These are phyloP conservation scores for Lolium multiflorum DNA, from an alignment of 176 grass and related monocot genomes.

Conservation along the genomic window DNA sequence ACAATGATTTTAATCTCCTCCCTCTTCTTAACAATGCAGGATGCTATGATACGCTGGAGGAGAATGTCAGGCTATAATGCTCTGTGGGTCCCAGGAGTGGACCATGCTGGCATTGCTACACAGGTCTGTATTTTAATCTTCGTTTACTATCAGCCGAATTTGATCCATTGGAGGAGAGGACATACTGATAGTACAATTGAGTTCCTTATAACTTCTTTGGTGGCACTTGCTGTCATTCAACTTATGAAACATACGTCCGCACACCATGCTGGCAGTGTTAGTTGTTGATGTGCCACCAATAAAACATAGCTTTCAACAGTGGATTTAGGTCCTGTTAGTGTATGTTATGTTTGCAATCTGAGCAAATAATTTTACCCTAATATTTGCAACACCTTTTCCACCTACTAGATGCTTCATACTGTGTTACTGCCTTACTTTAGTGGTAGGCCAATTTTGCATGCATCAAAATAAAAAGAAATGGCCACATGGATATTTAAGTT, in stretches of 20 bases:
- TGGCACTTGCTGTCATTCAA: background rate
- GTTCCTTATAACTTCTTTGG: conserved; percentile 23
- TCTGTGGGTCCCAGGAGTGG: conserved; percentile 91
- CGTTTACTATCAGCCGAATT: background rate
- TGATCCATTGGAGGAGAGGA: conserved; percentile 14
- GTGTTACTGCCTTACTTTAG: conserved; percentile 16
- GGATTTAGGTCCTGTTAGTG: conserved; percentile 26
- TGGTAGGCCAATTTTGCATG: background rate
- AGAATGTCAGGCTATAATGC: conserved; percentile 95
- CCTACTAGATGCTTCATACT: background rate
- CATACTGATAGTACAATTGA: conserved; percentile 8
- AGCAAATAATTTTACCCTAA: background rate
- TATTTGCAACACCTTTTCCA: conserved; percentile 16
- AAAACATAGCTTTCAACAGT: conserved; percentile 8
- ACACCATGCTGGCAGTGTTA: background rate
- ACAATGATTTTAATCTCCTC: conserved; percentile 26
- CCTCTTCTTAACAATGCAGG: conserved; percentile 56
- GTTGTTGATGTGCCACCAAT: background rate
- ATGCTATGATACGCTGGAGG: conserved; percentile 82
- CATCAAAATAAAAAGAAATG: conserved; percentile 3
- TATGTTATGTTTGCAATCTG: background rate
- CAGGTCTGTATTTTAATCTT: conserved; percentile 61
- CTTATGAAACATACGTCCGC: background rate
- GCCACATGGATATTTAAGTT: background rate
- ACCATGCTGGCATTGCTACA: conserved; percentile 98